Conservation (phyloP, 2,329 filamentous ascomycete genomes). For the Fusarium sp. region DNA sequence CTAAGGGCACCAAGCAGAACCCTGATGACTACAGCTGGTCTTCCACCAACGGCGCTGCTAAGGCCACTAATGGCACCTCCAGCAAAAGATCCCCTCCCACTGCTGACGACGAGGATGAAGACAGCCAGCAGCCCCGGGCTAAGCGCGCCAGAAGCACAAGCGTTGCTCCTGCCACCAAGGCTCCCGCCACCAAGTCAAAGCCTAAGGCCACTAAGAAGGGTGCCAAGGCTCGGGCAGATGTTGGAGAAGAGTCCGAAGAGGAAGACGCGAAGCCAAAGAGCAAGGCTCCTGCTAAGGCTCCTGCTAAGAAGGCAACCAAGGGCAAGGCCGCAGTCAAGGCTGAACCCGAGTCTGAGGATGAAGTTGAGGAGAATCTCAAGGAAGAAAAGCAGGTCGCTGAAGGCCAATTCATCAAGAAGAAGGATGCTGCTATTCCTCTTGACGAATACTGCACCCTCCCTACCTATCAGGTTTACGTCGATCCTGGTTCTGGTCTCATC, state of each 20-base stretch:
- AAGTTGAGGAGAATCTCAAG: conserved; percentile 26
- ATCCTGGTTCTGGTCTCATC: conserved; percentile 69
- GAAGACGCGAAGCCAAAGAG: conserved; percentile 41
- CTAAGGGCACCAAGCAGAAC: conserved; percentile 40
- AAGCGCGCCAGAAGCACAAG: conserved; percentile 3
- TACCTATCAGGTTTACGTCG: conserved; percentile 71
- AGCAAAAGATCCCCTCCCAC: conserved; percentile 46
- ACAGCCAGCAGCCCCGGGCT: conserved; percentile 42
- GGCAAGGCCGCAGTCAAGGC: conserved; percentile 38
- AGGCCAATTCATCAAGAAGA: conserved; percentile 60
- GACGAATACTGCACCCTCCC: conserved; percentile 58
- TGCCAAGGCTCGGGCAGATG: conserved; percentile 33
- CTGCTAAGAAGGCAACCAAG: conserved; percentile 40
- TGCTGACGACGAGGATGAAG: conserved; percentile 41
- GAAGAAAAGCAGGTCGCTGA: conserved; percentile 54
- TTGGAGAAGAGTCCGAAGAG: conserved; percentile 45
- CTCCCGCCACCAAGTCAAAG: not conserved
- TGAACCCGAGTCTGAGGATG: conserved; percentile 40
- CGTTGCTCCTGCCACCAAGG: not conserved
- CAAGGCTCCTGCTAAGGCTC: not conserved
- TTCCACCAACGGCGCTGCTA: conserved; percentile 41
- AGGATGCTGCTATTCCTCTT: conserved; percentile 60
- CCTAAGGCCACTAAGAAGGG: conserved; percentile 35
- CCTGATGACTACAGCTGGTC: conserved; percentile 45
- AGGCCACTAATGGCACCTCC: conserved; percentile 26